These are phyloP conservation scores for Aspergillus sparsus DNA, from an alignment of 495 filamentous ascomycete species.

Conservation along the genomic window DNA sequence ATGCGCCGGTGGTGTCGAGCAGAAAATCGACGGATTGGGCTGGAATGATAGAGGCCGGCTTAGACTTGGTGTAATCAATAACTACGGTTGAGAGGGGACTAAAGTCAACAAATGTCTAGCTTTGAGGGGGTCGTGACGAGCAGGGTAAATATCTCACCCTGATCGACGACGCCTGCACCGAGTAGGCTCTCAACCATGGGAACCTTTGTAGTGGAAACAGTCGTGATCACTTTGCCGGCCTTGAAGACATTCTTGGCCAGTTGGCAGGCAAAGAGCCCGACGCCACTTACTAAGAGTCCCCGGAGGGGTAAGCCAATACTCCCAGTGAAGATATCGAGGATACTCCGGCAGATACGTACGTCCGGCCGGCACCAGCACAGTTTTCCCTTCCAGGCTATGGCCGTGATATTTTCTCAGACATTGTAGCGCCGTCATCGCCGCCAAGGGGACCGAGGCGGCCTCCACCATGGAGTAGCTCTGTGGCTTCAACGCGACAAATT, in stretches of 20 bases:
- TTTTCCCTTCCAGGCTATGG: neutral
- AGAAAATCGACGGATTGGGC: neutral
- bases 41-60: neutral
- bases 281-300: constrained; percentile 43
- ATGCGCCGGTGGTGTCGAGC: neutral
- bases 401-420: neutral
- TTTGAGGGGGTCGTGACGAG: too few species aligned
- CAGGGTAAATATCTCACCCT: too few species aligned
- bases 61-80: neutral
- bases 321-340: too few species aligned
- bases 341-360: neutral
- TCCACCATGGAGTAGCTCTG: neutral
- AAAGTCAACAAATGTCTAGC: too few species aligned
- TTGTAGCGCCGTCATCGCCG: neutral
- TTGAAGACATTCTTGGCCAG: constrained; percentile 56
- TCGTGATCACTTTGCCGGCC: constrained; percentile 52
- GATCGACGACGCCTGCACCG: constrained; percentile 33
- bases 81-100: neutral
- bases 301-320: too few species aligned
- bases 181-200: constrained; percentile 44
- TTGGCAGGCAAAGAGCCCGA: constrained; percentile 50
- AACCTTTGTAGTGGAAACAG: constrained; percentile 55
- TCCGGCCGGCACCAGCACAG: neutral
- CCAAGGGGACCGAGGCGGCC: neutral
- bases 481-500: neutral